These are phyloP conservation scores for Fraxinus dipetala DNA, from an alignment of 305 asterid genomes.

Conservation along the genomic window DNA sequence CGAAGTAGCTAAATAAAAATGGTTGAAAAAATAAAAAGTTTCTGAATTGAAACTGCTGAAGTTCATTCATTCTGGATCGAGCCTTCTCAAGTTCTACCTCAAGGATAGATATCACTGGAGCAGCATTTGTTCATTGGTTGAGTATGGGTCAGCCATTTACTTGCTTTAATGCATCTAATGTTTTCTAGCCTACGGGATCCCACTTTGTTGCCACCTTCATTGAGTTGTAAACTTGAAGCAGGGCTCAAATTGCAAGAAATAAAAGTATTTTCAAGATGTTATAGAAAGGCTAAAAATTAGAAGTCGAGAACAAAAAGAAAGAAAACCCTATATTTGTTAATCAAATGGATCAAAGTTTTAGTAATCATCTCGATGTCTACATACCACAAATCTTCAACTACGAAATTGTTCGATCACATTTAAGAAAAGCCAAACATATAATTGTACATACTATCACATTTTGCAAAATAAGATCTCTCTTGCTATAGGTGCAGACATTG, in stretches of 20 bases:
- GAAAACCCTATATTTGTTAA: background rate
- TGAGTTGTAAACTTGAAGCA: conserved; percentile 44
- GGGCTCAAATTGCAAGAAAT: no score
- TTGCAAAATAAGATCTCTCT: no score
- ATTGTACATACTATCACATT: no score
- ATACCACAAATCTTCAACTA: background rate
- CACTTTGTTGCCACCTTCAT: conserved; percentile 93
- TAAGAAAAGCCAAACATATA: no score
- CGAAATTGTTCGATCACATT: no score
- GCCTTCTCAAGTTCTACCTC: no score
- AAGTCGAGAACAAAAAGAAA: background rate
- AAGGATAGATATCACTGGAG: conserved; percentile 28
- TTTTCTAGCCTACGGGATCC: conserved; percentile 70
- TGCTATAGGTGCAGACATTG: no score
- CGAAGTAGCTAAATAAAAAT: no score
- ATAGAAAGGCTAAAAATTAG: background rate
- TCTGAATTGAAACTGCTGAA: no score
- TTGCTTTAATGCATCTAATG: conserved; percentile 38
- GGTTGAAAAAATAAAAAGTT: no score
- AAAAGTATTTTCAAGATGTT: no score
- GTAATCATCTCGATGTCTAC: background rate
- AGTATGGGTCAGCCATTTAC: conserved; percentile 39
- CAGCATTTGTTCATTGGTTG: conserved; percentile 1
- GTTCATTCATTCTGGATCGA: no score
- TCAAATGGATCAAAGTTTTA: background rate